Conservation (phyloP, 225 moss, liverwort and hornwort genomes). For the Sphagnum contortum region DNA sequence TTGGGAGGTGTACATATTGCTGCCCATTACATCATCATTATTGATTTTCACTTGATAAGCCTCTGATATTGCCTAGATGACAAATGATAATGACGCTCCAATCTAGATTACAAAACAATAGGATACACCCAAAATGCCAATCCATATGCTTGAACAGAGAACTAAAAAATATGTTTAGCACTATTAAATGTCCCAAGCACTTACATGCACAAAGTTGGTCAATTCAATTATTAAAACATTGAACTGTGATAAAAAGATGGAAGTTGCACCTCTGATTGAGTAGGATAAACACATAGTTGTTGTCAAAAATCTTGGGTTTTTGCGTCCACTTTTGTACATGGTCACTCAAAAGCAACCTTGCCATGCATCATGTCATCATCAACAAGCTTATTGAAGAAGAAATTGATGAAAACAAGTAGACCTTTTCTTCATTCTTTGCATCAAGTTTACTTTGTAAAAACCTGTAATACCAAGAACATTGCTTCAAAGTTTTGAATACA, state of each 20-base stretch:
- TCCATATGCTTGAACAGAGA: too few relatives aligned
- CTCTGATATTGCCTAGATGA: constrained; percentile 42
- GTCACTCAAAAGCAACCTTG: constrained; percentile 44
- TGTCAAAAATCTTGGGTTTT: constrained; percentile 48
- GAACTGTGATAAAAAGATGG: too few relatives aligned
- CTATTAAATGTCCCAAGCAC: too few relatives aligned
- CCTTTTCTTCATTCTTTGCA: constrained; percentile 18
- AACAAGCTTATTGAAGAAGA: constrained; percentile 55
- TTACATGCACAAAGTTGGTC: too few relatives aligned
- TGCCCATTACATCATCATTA: too few relatives aligned
- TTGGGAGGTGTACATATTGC: too few relatives aligned
- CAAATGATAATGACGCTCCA: constrained; percentile 61
- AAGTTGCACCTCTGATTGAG: constrained; percentile 45
- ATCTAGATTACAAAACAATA: constrained; percentile 33
- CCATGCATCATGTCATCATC: constrained; percentile 21
- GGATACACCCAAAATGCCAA: too few relatives aligned
- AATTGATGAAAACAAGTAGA: constrained; percentile 56
- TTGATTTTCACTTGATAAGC: constrained; percentile 21
- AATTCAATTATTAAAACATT: too few relatives aligned
- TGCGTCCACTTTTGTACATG: constrained; percentile 58
- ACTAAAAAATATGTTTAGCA: too few relatives aligned
- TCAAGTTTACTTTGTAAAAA: constrained; percentile 31
- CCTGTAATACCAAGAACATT: constrained; percentile 10
- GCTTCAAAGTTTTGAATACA: too few relatives aligned
- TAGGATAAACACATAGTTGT: constrained; percentile 49